phyloP scores from a whole-genome alignment of 2,329 filamentous ascomycete species.

The Neonectria coccinea region DNA sequence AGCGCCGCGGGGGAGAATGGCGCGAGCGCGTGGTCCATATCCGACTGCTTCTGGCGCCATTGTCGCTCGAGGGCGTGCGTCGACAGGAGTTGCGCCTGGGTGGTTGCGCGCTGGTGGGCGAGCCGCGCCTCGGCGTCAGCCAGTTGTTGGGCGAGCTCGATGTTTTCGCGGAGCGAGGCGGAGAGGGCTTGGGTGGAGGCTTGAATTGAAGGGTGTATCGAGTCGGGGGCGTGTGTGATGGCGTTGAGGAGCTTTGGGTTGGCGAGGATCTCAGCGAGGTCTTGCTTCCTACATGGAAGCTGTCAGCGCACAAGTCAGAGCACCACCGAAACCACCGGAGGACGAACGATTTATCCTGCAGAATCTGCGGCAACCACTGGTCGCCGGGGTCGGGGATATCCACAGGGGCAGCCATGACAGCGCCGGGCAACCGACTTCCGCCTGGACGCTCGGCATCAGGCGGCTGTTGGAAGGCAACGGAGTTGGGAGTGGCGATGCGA shows the following conservation, averaged over 20 bases:
- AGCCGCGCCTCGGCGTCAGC: slow-evolving; percentile 69
- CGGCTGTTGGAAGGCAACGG: slow-evolving; percentile 58
- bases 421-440: slow-evolving; percentile 31
- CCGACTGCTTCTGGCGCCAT: slow-evolving; percentile 88
- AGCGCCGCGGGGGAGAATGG: slow-evolving; percentile 89
- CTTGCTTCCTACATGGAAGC: slow-evolving; percentile 71
- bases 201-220: slow-evolving; percentile 78
- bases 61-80: slow-evolving; percentile 91
- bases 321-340: slow-evolving; percentile 42
- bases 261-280: slow-evolving; percentile 78
- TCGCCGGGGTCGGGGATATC: slow-evolving; percentile 70
- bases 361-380: slow-evolving; percentile 80
- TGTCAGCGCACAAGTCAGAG: slow-evolving; percentile 28
- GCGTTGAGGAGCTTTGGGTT: slow-evolving; percentile 76
- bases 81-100: slow-evolving; percentile 84
- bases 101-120: slow-evolving; percentile 72
- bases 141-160: slow-evolving; percentile 74
- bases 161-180: slow-evolving; percentile 76
- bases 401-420: slow-evolving; percentile 46
- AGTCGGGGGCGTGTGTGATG: slow-evolving; percentile 75
- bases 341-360: slow-evolving; percentile 85
- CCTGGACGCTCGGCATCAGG: slow-evolving; percentile 45
- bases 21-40: slow-evolving; percentile 86
- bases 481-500: slow-evolving; percentile 72
- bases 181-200: slow-evolving; percentile 74